Base-by-base conservation (phyloP, 768 basidiomycete genomes). In the Dioszegia aurantiaca region DNA sequence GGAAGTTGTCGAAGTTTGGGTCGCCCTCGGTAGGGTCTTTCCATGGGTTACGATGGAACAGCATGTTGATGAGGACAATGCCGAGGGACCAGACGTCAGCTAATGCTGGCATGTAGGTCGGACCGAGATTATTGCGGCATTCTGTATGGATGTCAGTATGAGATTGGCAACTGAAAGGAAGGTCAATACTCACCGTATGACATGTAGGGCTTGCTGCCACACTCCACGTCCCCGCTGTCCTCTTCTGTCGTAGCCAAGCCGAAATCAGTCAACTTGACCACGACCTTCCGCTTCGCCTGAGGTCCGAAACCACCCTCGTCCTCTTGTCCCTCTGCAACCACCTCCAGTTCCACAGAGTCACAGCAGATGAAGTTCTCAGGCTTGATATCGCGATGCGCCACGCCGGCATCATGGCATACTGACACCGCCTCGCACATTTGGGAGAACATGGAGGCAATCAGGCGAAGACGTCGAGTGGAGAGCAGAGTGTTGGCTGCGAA, bases 391-490 rank as follows among this genome's bases (percentile, higher is more conserved):
- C 94, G 85, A 75, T 99, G 94, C 73, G 87, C 90, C 61, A 99
- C 88, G 36, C 86, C 86, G 61, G 87, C 85, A 17, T 86, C 86
- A 74, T 99, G 94, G 78, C 94, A 97, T 5, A 87, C 85, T 2
- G 90, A 89, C 12, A 99, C 93, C 42, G 94, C 93, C 63, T 93
- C 90, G 74, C 94, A 98, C 94, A 99, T 99, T 79, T 98, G 95
- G 19, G 85, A 81, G 78, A 99, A 98, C 94, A 99, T 99, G 74
- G 89, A 87, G 2, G 92, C 86, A 70, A 99, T 91, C 65, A 99
- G 84, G 16, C 89, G 87, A 27, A 99, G 84, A 58, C 94, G 87
- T 39, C 87, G 87, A 56, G 85, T 84, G 26, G 89, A 89, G 54
- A 99, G 86, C 30, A 95, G 81, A 63, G 90, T 87, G 48, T 81